Base-by-base conservation (phyloP, 2,329 filamentous ascomycete species). In the Colletotrichum eleusines region DNA sequence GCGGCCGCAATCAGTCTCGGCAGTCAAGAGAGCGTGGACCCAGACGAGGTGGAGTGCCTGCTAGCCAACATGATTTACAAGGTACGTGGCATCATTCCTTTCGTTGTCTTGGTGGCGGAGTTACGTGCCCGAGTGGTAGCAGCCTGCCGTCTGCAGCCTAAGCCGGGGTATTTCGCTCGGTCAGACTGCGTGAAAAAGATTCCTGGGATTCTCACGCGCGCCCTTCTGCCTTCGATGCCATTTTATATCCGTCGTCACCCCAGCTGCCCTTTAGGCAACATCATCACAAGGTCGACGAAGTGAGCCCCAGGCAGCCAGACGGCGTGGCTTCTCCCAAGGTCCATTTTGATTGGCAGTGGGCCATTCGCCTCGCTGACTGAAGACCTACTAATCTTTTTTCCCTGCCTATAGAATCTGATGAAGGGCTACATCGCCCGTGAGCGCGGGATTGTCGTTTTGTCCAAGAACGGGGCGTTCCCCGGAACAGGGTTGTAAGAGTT, bases 11-110 rank as follows among this genome's bases (percentile, higher is more conserved):
- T 98, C 71, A 91, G 91, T 77, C 86, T 97, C 76, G 91, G 90
- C 63, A 91, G 88, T 74, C 85, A 86, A 66, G 86, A 92, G 77
- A 82, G 85, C 42, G 85, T 97, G 42, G 96, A 98, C 76, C 87
- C 88, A 40, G 97, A 99, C 78, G 96, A 99, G 81, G 95, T 98
- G 5, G 97, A 99, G 81, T 99, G 96, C 80, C 83, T 98, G 76
- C 79, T 99, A 77, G 94, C 96, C 35, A 98, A 98, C 79, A 93
- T 98, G 88, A 97, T 99, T 73, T 99, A 98, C 85, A 99, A 98
- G 90, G 95, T 97, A 81, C 75, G 82, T 76, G 75, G 76, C 76
- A 66, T 50, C 63, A 70, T 42, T 44, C 40, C 44, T n/a, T 72
- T 65, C 28, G 51, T 54, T 66, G 48, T 44, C 67, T 53, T 33